A percentile compares a stretch with the other conserved stretches of the same genome.
These are phyloP conservation scores for Pezicula radicicola DNA, from an alignment of 2,329 filamentous ascomycete genomes.

Conservation along the genomic window DNA sequence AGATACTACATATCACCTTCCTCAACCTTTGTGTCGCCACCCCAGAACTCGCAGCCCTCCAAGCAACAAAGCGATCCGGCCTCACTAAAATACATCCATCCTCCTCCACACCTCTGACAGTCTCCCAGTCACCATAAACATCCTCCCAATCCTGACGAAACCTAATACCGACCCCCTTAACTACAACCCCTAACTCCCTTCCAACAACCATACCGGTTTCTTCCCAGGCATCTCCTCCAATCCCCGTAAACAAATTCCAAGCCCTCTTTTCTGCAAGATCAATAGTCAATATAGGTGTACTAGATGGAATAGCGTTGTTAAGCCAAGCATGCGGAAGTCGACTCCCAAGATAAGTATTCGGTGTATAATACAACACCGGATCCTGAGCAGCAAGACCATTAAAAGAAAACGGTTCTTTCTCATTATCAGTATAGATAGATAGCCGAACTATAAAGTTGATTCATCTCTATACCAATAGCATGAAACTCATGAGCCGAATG, in stretches of 20 bases:
- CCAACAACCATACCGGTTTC: constrained; percentile 32
- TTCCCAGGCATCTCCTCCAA: constrained; percentile 51
- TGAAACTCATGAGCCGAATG: constrained; percentile 22
- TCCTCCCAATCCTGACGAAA: constrained; percentile 57
- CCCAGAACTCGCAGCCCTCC: neutral
- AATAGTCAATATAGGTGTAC: constrained; percentile 46
- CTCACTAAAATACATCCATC: constrained; percentile 53
- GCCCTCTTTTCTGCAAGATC: constrained; percentile 54
- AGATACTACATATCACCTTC: neutral
- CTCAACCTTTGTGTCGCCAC: neutral
- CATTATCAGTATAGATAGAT: constrained; percentile 34
- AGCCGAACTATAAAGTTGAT: neutral
- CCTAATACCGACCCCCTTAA: constrained; percentile 49
- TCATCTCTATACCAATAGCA: constrained; percentile 4
- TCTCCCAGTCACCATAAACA: constrained; percentile 56
- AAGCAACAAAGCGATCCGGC: constrained; percentile 42
- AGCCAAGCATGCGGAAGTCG: constrained; percentile 59
- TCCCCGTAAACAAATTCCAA: constrained; percentile 48
- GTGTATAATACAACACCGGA: constrained; percentile 41
- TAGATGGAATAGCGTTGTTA: constrained; percentile 39
- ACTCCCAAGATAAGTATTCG: constrained; percentile 14
- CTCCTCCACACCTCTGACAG: constrained; percentile 48
- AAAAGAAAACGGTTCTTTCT: constrained; percentile 45
- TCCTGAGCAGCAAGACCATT: constrained; percentile 55
- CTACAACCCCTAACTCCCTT: constrained; percentile 38